Conservation (phyloP, 305 asterid genomes). For the Fraxinus nigra region DNA sequence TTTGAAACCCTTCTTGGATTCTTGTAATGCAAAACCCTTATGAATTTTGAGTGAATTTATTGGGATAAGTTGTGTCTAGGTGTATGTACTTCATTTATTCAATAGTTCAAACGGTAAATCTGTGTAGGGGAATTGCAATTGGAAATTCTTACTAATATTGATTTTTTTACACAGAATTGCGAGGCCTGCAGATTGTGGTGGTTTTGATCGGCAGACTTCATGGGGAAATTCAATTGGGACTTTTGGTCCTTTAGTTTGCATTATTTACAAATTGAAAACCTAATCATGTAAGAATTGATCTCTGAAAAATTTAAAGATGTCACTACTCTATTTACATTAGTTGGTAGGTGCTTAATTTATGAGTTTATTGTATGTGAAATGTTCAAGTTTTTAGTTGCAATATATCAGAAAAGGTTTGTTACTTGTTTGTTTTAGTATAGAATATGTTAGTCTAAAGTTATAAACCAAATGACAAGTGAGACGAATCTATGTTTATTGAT, state of each 20-base stretch:
- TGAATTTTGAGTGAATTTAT: too few relatives aligned
- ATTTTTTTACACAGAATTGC: slow-evolving; percentile 29
- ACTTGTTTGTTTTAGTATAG: neutral
- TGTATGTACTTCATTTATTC: neutral
- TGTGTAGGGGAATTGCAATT: neutral
- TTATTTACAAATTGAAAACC: neutral
- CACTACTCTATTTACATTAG: neutral
- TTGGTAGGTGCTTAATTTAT: neutral
- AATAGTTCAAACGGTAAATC: neutral
- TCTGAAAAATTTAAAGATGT: neutral
- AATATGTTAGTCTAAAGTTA: neutral
- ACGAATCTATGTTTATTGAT: neutral
- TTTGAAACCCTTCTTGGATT: neutral
- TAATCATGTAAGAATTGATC: neutral
- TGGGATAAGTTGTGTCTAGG: neutral
- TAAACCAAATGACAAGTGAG: neutral
- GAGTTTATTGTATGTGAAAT: neutral
- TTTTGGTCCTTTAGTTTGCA: neutral
- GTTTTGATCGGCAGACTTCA: slow-evolving; percentile 36
- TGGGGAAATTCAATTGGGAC: slow-evolving; percentile 31
- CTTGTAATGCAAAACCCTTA: neutral
- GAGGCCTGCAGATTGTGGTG: slow-evolving; percentile 34
- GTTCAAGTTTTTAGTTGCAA: neutral
- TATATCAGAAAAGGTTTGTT: neutral
- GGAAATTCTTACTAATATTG: neutral